These are phyloP conservation scores for Achaetomium macrosporum DNA, from an alignment of 2,329 filamentous ascomycete species.

Conservation along the genomic window DNA sequence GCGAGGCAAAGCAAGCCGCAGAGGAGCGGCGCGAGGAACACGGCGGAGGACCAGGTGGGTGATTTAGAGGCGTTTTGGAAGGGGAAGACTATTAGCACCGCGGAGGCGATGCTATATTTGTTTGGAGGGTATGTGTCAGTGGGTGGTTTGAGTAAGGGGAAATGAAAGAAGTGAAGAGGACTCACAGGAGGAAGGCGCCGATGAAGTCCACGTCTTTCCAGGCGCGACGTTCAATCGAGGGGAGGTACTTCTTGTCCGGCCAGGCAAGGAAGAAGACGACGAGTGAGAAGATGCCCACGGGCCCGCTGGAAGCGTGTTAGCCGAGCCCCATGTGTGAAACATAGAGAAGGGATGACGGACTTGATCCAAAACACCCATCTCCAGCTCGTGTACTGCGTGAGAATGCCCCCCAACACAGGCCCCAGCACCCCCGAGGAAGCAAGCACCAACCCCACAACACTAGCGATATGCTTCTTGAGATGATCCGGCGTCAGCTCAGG, in stretches of 20 bases:
- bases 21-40: constrained; percentile 39
- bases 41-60: constrained; percentile 37
- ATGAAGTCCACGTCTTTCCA: constrained; percentile 49
- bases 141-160: not conserved
- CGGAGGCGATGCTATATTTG: constrained; percentile 37
- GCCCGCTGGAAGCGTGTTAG: constrained; percentile 36
- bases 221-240: constrained; percentile 32
- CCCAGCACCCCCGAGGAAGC: constrained; percentile 45
- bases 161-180: not conserved
- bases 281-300: constrained; percentile 43
- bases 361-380: constrained; percentile 57
- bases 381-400: constrained; percentile 47
- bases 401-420: constrained; percentile 45
- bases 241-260: constrained; percentile 41
- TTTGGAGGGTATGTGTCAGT: not conserved
- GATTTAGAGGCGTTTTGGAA: constrained; percentile 44
- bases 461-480: constrained; percentile 39
- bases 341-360: constrained; percentile 30
- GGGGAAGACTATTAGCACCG: constrained; percentile 51
- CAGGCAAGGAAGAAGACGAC: constrained; percentile 44
- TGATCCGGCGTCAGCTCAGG: constrained; percentile 43
- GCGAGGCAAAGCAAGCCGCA: constrained; percentile 33
- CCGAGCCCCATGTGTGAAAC: not conserved
- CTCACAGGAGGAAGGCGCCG: constrained; percentile 44
- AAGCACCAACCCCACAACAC: constrained; percentile 44